phyloP scores from a whole-genome alignment of 2,329 filamentous ascomycete species.

The Nigrograna mackinnonii region DNA sequence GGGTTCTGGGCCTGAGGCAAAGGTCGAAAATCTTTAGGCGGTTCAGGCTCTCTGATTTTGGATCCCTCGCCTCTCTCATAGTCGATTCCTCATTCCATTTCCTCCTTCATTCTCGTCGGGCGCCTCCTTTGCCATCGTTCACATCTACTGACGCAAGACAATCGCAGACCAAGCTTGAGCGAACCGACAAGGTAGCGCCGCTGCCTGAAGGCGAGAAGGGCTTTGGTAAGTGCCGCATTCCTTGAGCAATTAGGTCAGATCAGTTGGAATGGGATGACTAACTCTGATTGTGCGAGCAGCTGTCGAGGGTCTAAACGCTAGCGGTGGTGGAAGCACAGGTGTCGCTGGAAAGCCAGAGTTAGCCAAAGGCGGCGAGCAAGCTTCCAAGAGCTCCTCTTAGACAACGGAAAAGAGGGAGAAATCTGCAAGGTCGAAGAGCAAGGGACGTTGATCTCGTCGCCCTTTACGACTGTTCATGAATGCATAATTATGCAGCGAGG shows the following conservation, averaged over 20 bases:
- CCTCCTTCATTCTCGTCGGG: neutral
- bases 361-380: too few species aligned
- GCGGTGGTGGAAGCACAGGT: constrained; percentile 31
- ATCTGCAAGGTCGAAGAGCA: too few species aligned
- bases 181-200: constrained; percentile 43
- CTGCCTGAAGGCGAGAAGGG: constrained; percentile 44
- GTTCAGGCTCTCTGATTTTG: too few species aligned
- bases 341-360: too few species aligned
- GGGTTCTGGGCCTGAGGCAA: too few species aligned
- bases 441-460: too few species aligned
- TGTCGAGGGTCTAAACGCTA: constrained; percentile 37
- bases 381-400: too few species aligned
- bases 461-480: too few species aligned
- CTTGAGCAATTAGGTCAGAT: constrained; percentile 5
- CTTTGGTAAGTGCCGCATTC: constrained; percentile 25
- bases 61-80: neutral
- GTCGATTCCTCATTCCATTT: neutral
- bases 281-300: constrained; percentile 12
- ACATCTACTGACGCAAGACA: neutral
- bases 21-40: too few species aligned
- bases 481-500: too few species aligned
- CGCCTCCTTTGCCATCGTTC: neutral
- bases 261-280: too few species aligned
- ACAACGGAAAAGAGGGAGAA: too few species aligned
- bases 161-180: constrained; percentile 32